These are phyloP conservation scores for Colletotrichum sp. DNA, from an alignment of 2,329 filamentous ascomycete species.

Conservation along the genomic window DNA sequence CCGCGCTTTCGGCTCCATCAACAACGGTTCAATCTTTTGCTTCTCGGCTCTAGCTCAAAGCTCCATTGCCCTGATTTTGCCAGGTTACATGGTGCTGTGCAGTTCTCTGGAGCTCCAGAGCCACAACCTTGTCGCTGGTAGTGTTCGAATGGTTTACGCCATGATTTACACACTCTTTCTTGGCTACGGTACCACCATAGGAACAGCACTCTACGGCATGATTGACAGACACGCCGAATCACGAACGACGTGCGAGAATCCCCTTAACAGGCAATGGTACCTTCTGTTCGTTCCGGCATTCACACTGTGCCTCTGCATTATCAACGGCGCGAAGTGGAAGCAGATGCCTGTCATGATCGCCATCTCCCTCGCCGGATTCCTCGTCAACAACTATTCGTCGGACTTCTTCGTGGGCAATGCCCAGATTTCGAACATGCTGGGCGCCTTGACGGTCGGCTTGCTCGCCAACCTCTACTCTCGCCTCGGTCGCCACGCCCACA, in stretches of 20 bases:
- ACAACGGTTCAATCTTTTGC: constrained; percentile 64
- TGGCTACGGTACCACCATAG: constrained; percentile 70
- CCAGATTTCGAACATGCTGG: constrained; percentile 79
- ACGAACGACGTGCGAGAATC: constrained; percentile 39
- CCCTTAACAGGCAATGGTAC: constrained; percentile 52
- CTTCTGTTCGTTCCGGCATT: constrained; percentile 70
- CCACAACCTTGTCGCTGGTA: constrained; percentile 68
- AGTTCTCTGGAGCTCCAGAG: constrained; percentile 67
- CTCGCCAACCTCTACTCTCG: constrained; percentile 81
- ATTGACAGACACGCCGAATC: constrained; percentile 52
- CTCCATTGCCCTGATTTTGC: constrained; percentile 77
- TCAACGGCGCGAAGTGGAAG: constrained; percentile 83
- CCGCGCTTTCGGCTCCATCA: constrained; percentile 72
- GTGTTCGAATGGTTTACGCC: constrained; percentile 73
- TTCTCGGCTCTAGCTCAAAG: constrained; percentile 75
- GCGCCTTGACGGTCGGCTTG: constrained; percentile 77
- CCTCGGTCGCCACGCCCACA: constrained; percentile 63
- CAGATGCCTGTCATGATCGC: constrained; percentile 78
- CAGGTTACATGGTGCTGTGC: constrained; percentile 59
- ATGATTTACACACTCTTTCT: constrained; percentile 72
- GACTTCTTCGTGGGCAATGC: constrained; percentile 71
- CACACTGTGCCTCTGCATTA: constrained; percentile 72
- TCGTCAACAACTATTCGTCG: constrained; percentile 76
- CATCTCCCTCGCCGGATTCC: constrained; percentile 76
- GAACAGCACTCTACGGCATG: constrained; percentile 62